These are phyloP conservation scores for Zygotorulaspora mrakii DNA, from an alignment of 1,139 yeast genomes.

Conservation along the genomic window DNA sequence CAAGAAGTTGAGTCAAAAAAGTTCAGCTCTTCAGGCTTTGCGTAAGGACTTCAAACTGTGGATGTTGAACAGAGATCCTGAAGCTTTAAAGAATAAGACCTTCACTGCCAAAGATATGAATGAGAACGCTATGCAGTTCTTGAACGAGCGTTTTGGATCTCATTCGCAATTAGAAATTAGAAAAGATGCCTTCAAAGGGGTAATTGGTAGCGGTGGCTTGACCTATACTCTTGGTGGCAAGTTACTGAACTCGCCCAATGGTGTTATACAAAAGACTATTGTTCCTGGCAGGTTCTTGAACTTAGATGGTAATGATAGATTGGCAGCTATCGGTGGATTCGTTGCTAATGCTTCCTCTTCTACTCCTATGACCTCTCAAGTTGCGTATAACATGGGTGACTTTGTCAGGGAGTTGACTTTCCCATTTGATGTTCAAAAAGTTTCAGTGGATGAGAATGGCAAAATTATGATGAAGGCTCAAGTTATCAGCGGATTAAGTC, in stretches of 20 bases:
- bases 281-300: slow-evolving; percentile 70
- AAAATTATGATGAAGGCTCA: slow-evolving; percentile 28
- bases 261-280: slow-evolving; percentile 54
- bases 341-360: slow-evolving; percentile 41
- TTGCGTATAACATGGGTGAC: slow-evolving; percentile 30
- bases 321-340: slow-evolving; percentile 77
- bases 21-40: slow-evolving; percentile 16
- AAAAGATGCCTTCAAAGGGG: slow-evolving; percentile 27
- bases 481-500: slow-evolving; percentile 23
- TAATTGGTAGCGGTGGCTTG: slow-evolving; percentile 71
- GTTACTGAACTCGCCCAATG: slow-evolving; percentile 70
- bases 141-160: slow-evolving; percentile 28
- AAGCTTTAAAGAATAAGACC: slow-evolving; percentile 31
- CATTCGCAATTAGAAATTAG: slow-evolving; percentile 15
- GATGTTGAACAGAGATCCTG: slow-evolving; percentile 42
- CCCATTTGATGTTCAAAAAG: slow-evolving; percentile 31
- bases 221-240: slow-evolving; percentile 71
- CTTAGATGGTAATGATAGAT: slow-evolving; percentile 39
- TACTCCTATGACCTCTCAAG: slow-evolving; percentile 27
- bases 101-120: slow-evolving; percentile 37
- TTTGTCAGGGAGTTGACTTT: slow-evolving; percentile 30
- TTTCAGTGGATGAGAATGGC: slow-evolving; percentile 30
- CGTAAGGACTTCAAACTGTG: slow-evolving; percentile 41
- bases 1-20: slow-evolving; percentile 17
- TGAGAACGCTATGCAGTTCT: slow-evolving; percentile 40